Base-by-base conservation (phyloP, 1,139 yeast species). In the Scheffersomyces segobiensis region DNA sequence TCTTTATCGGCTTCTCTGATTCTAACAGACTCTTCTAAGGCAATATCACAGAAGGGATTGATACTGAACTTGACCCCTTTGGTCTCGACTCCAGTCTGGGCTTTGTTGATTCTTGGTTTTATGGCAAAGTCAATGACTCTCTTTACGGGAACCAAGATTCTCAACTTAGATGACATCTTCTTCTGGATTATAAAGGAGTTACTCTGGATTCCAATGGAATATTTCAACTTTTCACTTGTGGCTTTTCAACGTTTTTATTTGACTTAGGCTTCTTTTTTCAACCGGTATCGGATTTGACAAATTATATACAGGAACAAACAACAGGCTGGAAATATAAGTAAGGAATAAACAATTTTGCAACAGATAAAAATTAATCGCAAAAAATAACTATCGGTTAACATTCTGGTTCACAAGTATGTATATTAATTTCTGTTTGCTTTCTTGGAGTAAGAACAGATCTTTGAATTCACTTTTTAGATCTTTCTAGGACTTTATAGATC, bases 21-120 rank as follows among this genome's bases (percentile, higher is more conserved):
- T 67, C 89, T 84, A 55, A 93, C 80, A 2, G 98, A 96, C 74
- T 95, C 99, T 76, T 95, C 99, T 57, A 84, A 79, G 18, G 99
- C 99, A 71, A 95, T 95, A 75, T 95, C 99, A 77, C 97, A 96
- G 76, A 95, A 95, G 57, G 99, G 99, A 74, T 95, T 95, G 75
- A 95, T 92, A 70, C 93, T 87, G 81, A 89, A 93, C 78, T 93
- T 93, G 66, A 92, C 93, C 58, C 98, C 98, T 65, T 90, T 86
- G 59, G 95, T 88, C 68, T 93, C 97, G 56, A 95, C 88, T 3
- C 96, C 97, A 14, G 93, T 89, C 59, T 87, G 87, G 18, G 97
- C 80, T 75, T 91, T 88, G 79, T 93, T 93, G 75, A 95, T 90
- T 68, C 98, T 85, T 54, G 99, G 99, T 75, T 90, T 91, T 67